Conservation (phyloP, 345 rosid species). For the Populus euphratica region DNA sequence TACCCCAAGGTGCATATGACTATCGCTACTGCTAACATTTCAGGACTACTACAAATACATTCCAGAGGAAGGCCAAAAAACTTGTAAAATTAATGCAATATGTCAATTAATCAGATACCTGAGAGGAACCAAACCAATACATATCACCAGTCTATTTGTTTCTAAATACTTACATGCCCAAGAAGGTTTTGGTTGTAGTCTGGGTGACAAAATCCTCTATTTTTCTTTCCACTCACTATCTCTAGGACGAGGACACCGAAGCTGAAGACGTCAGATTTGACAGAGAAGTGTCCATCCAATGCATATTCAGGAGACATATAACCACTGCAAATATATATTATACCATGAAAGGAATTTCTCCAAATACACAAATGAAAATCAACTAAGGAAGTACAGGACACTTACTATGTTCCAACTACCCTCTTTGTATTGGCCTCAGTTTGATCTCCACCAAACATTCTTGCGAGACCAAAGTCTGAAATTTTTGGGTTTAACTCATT, state of each 20-base stretch:
- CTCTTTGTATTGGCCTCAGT: slow-evolving; percentile 10
- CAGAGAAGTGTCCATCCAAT: slow-evolving; percentile 7
- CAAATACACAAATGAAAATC: background rate
- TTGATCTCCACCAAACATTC: slow-evolving; percentile 12
- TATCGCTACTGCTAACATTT: background rate
- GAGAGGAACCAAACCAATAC: too few species aligned
- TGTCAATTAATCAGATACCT: too few species aligned
- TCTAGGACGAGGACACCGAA: slow-evolving; percentile 12
- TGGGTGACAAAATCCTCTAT: slow-evolving; percentile 7
- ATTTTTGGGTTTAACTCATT: slow-evolving; percentile 15
- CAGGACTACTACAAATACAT: background rate
- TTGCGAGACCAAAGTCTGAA: slow-evolving; percentile 20
- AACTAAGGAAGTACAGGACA: background rate
- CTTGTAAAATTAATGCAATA: too few species aligned
- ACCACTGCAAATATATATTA: background rate
- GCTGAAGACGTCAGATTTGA: slow-evolving; percentile 19
- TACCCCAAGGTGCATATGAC: background rate
- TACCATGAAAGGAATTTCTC: background rate
- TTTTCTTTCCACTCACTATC: slow-evolving; percentile 12
- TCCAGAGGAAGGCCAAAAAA: background rate
- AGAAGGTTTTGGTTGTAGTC: slow-evolving; percentile 12
- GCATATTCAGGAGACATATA: slow-evolving; percentile 22
- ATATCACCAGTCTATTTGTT: background rate
- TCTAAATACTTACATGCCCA: slow-evolving; percentile 8
- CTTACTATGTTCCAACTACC: slow-evolving; percentile 19